phyloP scores from a whole-genome alignment of 306 rosid species.

The Cicer bijugum region DNA sequence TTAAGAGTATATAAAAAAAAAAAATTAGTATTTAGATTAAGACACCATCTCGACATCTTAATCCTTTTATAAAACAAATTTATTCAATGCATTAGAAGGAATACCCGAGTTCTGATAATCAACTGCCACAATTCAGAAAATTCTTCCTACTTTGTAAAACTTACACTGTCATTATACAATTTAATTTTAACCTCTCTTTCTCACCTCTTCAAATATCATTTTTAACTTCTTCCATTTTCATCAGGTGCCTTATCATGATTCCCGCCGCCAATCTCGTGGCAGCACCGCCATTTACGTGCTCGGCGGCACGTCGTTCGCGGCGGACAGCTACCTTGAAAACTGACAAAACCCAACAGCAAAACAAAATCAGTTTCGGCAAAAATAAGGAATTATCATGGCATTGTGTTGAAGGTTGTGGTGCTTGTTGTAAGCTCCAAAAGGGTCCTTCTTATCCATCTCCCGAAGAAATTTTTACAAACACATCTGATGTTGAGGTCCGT shows the following conservation, averaged over 20 bases:
- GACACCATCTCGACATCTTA: too few relatives aligned
- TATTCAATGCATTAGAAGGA: too few relatives aligned
- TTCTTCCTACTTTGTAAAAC: too few relatives aligned
- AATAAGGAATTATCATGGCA: slow-evolving; percentile 65
- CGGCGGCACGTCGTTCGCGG: slow-evolving; percentile 48
- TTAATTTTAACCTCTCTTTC: too few relatives aligned
- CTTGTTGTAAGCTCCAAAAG: slow-evolving; percentile 83
- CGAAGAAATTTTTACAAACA: slow-evolving; percentile 69
- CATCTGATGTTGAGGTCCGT: slow-evolving; percentile 64
- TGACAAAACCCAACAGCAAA: slow-evolving; percentile 45
- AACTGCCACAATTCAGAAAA: too few relatives aligned
- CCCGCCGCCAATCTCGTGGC: slow-evolving; percentile 29
- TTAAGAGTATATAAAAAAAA: too few relatives aligned
- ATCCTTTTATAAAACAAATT: too few relatives aligned
- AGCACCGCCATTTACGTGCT: slow-evolving; percentile 32
- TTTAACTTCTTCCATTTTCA: too few relatives aligned
- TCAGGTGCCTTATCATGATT: slow-evolving; percentile 27
- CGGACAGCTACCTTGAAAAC: slow-evolving; percentile 22
- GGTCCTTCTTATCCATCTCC: slow-evolving; percentile 81
- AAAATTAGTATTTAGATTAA: too few relatives aligned
- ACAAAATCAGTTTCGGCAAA: slow-evolving; percentile 44
- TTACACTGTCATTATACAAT: too few relatives aligned
- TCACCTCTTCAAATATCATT: too few relatives aligned
- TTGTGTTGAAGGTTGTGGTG: slow-evolving; percentile 89
- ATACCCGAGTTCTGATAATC: too few relatives aligned